Evolutionary conservation across 495 filamentous ascomycete genomes (phyloP).

Genomic region (Apiosordaria backusii): DNA sequence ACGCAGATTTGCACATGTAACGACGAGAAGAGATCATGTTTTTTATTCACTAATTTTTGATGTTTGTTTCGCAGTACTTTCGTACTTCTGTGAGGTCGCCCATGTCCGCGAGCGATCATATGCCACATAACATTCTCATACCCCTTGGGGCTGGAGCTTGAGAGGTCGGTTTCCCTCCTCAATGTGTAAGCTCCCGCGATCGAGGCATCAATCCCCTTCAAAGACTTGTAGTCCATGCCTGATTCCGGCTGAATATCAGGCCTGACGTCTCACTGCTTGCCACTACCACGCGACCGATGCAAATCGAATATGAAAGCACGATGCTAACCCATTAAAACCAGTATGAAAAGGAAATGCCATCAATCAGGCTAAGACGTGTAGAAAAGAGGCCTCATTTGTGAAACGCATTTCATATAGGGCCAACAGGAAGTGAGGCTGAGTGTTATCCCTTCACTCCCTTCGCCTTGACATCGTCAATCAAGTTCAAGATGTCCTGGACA

Average conservation of each 20-base stretch:
- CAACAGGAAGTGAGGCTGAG: not conserved
- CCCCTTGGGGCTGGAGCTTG: not conserved
- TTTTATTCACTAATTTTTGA: not conserved
- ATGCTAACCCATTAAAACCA: not conserved
- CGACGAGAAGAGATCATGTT: not conserved
- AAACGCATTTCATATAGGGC: not conserved
- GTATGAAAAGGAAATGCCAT: not conserved
- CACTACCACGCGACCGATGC: not conserved
- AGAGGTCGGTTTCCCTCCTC: not conserved
- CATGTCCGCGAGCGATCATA: not conserved
- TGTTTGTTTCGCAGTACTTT: not conserved
- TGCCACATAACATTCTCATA: not conserved
- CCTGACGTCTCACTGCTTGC: not conserved
- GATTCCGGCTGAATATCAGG: not conserved
- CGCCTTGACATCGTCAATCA: constrained; percentile 52
- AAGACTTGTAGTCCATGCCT: not conserved
- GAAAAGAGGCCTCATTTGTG: not conserved
- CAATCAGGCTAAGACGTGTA: not conserved
- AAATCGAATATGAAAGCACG: not conserved
- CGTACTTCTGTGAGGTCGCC: not conserved
- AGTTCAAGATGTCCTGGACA: constrained; percentile 62
- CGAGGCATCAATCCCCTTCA: not conserved
- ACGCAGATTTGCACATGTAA: not conserved
- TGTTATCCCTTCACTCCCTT: not conserved
- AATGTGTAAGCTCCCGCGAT: not conserved